Percentiles rank a stretch among this genome's conserved stretches.
Evolutionary conservation across 2,329 filamentous ascomycete species (phyloP).

Genomic region (Arthroderma sp.): DNA sequence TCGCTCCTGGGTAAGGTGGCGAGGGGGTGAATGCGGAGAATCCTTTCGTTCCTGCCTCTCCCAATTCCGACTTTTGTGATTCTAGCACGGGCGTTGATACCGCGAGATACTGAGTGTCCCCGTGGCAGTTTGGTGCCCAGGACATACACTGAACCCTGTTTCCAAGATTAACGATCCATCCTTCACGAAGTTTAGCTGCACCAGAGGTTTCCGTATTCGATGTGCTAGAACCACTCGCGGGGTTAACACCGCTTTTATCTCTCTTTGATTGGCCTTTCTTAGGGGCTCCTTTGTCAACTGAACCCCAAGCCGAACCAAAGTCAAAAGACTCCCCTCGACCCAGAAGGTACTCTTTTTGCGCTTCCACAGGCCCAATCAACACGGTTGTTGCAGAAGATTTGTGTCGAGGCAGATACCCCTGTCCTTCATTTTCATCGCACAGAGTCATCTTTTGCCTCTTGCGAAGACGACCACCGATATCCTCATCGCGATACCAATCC

Average conservation of each 20-base stretch:
- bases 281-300: constrained; percentile 2
- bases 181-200: constrained; percentile 21
- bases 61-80: constrained; percentile 22
- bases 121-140: constrained; percentile 34
- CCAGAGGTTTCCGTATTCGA: constrained; percentile 3
- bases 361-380: constrained; percentile 37
- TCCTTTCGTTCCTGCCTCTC: constrained; percentile 19
- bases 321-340: constrained; percentile 30
- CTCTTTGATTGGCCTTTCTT: constrained; percentile 8
- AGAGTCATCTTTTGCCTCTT: constrained; percentile 26
- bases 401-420: constrained; percentile 30
- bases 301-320: constrained; percentile 33
- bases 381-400: constrained; percentile 27
- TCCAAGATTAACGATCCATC: constrained; percentile 46
- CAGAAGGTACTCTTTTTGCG: constrained; percentile 33
- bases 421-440: constrained; percentile 26
- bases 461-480: constrained; percentile 29
- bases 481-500: constrained; percentile 40
- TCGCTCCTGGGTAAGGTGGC: constrained; percentile 33
- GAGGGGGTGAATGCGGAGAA: constrained; percentile 40
- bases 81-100: constrained; percentile 30
- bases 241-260: constrained; percentile 2
- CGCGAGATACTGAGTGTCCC: constrained; percentile 43
- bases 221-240: neutral
- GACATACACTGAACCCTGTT: constrained; percentile 37